Percentiles rank a stretch among this genome's conserved stretches.
Evolutionary conservation across 805 yeast species (phyloP).

Genomic region (Lachancea quebecensis): DNA sequence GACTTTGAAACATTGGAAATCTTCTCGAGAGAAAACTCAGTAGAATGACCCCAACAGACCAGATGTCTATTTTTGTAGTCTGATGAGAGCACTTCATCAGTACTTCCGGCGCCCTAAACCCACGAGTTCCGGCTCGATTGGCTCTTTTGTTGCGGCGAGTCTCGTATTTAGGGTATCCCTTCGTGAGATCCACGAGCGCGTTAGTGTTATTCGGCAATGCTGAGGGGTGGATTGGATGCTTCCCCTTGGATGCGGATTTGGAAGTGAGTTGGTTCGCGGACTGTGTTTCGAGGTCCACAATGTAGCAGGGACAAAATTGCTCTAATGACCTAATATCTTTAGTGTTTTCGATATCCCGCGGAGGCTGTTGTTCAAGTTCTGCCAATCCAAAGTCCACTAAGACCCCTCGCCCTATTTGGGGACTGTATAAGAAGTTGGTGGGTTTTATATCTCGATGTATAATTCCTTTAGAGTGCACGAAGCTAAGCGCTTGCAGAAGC

Average conservation of each 20-base stretch:
- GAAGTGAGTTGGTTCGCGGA: conserved; percentile 9
- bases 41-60: conserved; percentile 90
- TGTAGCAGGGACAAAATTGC: conserved; percentile 51
- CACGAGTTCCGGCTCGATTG: conserved; percentile 94
- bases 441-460: conserved; percentile 93
- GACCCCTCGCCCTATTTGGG: conserved; percentile 71
- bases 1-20: conserved; percentile 90
- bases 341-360: neutral
- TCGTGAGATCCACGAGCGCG: conserved; percentile 30
- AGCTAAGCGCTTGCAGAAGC: conserved; percentile 60
- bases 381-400: conserved; percentile 91
- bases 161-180: conserved; percentile 84
- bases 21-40: conserved; percentile 69
- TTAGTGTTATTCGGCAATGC: conserved; percentile 6
- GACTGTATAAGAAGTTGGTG: conserved; percentile 59
- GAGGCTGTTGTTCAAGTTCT: conserved; percentile 34
- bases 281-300: conserved; percentile 26
- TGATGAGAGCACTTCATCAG: conserved; percentile 80
- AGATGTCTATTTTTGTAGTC: conserved; percentile 72
- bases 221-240: neutral
- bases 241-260: conserved; percentile 10
- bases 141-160: conserved; percentile 85
- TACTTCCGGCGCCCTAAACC: conserved; percentile 92
- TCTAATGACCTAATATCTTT: conserved; percentile 11
- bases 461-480: conserved; percentile 65